These are phyloP conservation scores for Suillus subluteus DNA, from an alignment of 768 basidiomycete species.

Conservation along the genomic window DNA sequence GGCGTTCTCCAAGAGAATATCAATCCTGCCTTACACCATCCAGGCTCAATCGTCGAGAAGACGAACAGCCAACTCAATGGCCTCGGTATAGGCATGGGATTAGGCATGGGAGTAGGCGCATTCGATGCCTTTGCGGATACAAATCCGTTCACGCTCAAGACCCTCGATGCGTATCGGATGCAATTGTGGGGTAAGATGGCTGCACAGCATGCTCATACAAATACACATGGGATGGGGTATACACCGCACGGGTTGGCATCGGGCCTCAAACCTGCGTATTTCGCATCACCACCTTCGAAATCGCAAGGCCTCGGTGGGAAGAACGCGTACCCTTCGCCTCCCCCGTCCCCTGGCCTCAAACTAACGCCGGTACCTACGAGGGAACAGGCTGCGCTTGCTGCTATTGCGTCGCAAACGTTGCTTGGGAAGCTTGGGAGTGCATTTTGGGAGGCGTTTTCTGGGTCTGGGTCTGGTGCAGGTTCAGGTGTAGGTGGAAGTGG, in stretches of 20 bases:
- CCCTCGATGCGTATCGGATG: conserved; percentile 85
- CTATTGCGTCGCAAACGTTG: conserved; percentile 80
- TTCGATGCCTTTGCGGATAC: conserved; percentile 82
- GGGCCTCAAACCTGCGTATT: conserved; percentile 42
- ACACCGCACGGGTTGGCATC: conserved; percentile 35
- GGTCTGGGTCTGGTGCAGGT: conserved; percentile 26
- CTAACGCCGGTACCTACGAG: conserved; percentile 29
- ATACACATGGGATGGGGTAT: conserved; percentile 21
- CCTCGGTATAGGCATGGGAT: conserved; percentile 25
- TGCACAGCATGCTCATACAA: conserved; percentile 54
- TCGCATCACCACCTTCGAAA: conserved; percentile 31
- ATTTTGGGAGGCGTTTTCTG: conserved; percentile 92
- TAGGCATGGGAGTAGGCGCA: conserved; percentile 37
- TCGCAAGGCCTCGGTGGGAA: conserved; percentile 17
- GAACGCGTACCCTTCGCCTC: conserved; percentile 45
- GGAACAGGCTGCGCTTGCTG: conserved; percentile 48
- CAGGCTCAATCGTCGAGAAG: conserved; percentile 32
- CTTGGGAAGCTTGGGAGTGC: conserved; percentile 69
- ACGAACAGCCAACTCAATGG: conserved; percentile 34
- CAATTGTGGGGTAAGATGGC: conserved; percentile 94
- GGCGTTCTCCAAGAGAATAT: conserved; percentile 29
- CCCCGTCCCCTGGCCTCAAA: conserved; percentile 41
- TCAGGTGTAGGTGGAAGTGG: background rate
- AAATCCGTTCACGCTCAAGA: conserved; percentile 88
- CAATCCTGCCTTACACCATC: conserved; percentile 31